Base-by-base conservation (phyloP, 2,329 filamentous ascomycete genomes). In the Alternaria triticina region DNA sequence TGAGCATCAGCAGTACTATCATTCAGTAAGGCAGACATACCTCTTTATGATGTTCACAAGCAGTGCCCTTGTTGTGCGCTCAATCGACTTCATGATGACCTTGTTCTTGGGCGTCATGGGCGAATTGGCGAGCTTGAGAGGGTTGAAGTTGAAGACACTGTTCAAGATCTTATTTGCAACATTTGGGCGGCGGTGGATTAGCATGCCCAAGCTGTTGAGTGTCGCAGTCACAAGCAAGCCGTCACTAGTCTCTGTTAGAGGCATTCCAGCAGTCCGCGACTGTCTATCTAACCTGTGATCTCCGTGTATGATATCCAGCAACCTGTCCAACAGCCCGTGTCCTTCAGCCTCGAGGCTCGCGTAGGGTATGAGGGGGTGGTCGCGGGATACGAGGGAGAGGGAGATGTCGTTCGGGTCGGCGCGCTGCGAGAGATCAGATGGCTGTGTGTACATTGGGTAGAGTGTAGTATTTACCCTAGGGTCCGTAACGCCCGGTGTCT, bases 321-420 rank as follows among this genome's bases (percentile, higher is more conserved):
- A 89, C 70, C 96, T 89, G 81, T 99, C 96, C 64, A 99, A 83
- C 44, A 99, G 85, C 15, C 95, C 96, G 25, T 91, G 94, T 20
- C 94, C 93, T 82, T 99, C 96, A 15, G 96, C 96, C 81, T 98
- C 96, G 23, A 99, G 87, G 67, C 90, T 92, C 62, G 90, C 88
- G 49, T 91, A 87, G 66, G 93, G 89, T 55, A 99, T 87, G 20
- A 96, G 82, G 56, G 92, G 85, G 78, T 99, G 96, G 67, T 91
- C 92, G 70, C 89, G 87, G 22, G 95, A 92, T 7, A 98, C 90
- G 79, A 97, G 90, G 65, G 92, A 89, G 56, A 98, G 85, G 23
- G 94, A 97, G 45, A 96, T 91, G 76, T 98, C 95, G 67, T 90
- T 90, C 73, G 90, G 87, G 60, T 93, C 90, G 62, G 88, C 87